phyloP scores from a whole-genome alignment of 345 rosid genomes.

The Rhodamnia argentea region DNA sequence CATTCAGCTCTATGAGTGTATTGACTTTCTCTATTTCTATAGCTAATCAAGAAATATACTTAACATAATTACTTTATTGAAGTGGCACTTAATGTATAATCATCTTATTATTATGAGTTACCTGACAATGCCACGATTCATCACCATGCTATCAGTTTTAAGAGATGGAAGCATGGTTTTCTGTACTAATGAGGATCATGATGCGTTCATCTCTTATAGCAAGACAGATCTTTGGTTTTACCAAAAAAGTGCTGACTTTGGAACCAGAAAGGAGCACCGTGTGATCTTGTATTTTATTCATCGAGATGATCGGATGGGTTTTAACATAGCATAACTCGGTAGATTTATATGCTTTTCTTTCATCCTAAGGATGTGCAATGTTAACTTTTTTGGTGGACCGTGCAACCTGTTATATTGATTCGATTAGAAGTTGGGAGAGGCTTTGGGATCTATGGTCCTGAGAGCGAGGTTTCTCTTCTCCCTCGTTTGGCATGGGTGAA shows the following conservation, averaged over 20 bases:
- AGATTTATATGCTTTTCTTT: background rate
- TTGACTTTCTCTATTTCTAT: background rate
- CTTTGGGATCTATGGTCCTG: too few species aligned
- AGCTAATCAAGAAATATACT: background rate
- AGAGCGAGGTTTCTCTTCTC: background rate
- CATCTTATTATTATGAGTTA: background rate
- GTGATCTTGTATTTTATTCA: background rate
- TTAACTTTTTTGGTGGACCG: background rate
- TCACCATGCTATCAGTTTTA: background rate
- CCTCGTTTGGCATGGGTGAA: background rate
- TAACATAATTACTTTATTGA: background rate
- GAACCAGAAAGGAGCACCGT: background rate
- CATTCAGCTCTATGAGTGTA: background rate
- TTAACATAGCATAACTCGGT: background rate
- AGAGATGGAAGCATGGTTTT: background rate
- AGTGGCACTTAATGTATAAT: background rate
- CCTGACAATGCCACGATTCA: background rate
- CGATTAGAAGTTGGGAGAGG: background rate
- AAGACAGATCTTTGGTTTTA: background rate
- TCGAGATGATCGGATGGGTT: background rate
- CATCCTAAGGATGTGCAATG: background rate
- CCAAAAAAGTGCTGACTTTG: too few species aligned
- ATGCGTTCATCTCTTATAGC: background rate
- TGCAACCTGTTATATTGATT: background rate
- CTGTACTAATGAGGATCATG: background rate